phyloP scores from a whole-genome alignment of 495 filamentous ascomycete species.

The Podospora pseudoanserina region DNA sequence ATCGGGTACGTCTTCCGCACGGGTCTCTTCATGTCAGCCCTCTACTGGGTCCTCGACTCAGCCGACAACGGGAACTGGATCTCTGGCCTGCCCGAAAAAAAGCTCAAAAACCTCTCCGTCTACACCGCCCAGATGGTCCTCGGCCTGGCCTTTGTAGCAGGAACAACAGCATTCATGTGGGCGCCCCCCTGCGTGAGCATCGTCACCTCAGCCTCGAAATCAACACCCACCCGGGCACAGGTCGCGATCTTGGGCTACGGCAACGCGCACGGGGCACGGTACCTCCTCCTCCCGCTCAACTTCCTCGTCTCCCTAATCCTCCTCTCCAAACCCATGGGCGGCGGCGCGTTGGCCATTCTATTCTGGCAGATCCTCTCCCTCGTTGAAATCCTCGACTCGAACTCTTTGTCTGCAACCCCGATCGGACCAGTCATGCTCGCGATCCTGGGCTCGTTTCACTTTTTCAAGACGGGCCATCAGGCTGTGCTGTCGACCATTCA shows the following conservation, averaged over 20 bases:
- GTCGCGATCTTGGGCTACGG: conserved; percentile 86
- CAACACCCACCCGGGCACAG: conserved; percentile 43
- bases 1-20: conserved; percentile 75
- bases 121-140: conserved; percentile 72
- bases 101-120: conserved; percentile 68
- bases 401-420: conserved; percentile 59
- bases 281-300: conserved; percentile 77
- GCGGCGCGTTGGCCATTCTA: conserved; percentile 72
- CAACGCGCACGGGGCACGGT: conserved; percentile 88
- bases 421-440: conserved; percentile 83
- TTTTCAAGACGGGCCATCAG: conserved; percentile 98
- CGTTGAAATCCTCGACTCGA: conserved; percentile 81
- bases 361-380: conserved; percentile 83
- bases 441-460: conserved; percentile 84
- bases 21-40: conserved; percentile 68
- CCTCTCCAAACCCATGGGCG: conserved; percentile 92
- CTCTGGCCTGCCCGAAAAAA: conserved; percentile 50
- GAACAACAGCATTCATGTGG: conserved; percentile 68
- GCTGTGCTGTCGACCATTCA: conserved; percentile 84
- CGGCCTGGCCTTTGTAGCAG: conserved; percentile 64
- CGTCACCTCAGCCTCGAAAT: conserved; percentile 36
- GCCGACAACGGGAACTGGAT: conserved; percentile 90
- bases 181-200: conserved; percentile 71
- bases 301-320: conserved; percentile 72
- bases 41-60: conserved; percentile 87